Evolutionary conservation across 108 stramenopile genomes (phyloP).

Genomic region (Cyclotella atomus): DNA sequence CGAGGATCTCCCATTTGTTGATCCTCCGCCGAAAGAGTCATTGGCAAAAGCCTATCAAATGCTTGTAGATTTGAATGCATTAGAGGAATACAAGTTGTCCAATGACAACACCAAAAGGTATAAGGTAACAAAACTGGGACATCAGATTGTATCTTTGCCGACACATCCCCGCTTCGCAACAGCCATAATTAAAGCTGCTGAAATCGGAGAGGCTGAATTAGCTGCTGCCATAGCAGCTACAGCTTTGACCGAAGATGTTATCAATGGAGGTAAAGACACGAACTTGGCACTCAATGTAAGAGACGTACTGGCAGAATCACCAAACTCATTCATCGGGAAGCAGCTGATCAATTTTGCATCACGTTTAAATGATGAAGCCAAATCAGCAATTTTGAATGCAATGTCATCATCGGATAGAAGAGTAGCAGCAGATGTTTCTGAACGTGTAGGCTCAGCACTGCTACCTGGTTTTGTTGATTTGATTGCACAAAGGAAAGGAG

Average conservation of each 20-base stretch:
- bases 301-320: conserved; percentile 31
- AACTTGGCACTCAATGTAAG: conserved; percentile 37
- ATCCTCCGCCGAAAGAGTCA: conserved; percentile 63
- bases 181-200: conserved; percentile 42
- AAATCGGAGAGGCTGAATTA: conserved; percentile 10
- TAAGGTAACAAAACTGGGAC: conserved; percentile 63
- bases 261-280: background rate
- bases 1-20: conserved; percentile 75
- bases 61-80: conserved; percentile 56
- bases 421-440: conserved; percentile 17
- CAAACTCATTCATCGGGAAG: conserved; percentile 15
- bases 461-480: conserved; percentile 71
- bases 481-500: conserved; percentile 65
- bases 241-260: conserved; percentile 53
- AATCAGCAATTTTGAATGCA: conserved; percentile 34
- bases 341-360: conserved; percentile 50
- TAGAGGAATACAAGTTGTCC: conserved; percentile 53
- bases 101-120: conserved; percentile 49
- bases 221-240: conserved; percentile 56
- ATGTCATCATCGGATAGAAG: conserved; percentile 14
- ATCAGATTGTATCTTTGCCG: conserved; percentile 60
- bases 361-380: conserved; percentile 36
- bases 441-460: conserved; percentile 42
- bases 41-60: conserved; percentile 61
- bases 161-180: conserved; percentile 84